Percentiles rank a stretch among this genome's conserved stretches.
phyloP scores from a whole-genome alignment of 2,329 filamentous ascomycete genomes.

The Tothia fuscella region DNA sequence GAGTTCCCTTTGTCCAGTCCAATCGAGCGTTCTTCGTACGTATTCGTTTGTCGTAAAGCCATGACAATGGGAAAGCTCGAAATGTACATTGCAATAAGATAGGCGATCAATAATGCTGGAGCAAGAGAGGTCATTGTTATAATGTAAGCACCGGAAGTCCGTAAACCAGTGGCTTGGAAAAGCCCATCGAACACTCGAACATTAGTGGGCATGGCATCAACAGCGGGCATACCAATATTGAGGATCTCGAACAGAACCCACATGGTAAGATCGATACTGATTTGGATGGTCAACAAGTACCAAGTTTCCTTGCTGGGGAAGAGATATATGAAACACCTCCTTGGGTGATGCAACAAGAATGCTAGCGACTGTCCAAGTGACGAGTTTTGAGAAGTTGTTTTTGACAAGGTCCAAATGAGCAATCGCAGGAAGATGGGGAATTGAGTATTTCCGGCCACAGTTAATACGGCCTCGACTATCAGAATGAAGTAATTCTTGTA shows the following conservation, averaged over 20 bases:
- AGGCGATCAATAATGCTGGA: slow-evolving; percentile 48
- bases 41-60: slow-evolving; percentile 55
- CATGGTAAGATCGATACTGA: slow-evolving; percentile 49
- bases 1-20: slow-evolving; percentile 38
- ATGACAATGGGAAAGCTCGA: slow-evolving; percentile 52
- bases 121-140: slow-evolving; percentile 44
- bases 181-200: slow-evolving; percentile 51
- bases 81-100: slow-evolving; percentile 56
- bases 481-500: slow-evolving; percentile 29
- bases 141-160: slow-evolving; percentile 55
- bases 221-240: slow-evolving; percentile 47
- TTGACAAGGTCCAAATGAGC: slow-evolving; percentile 42
- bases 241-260: slow-evolving; percentile 56
- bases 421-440: slow-evolving; percentile 53
- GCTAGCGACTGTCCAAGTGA: slow-evolving; percentile 23
- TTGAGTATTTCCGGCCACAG: slow-evolving; percentile 54
- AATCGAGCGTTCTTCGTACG: slow-evolving; percentile 58
- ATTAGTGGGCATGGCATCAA: slow-evolving; percentile 40
- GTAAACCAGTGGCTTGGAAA: slow-evolving; percentile 50
- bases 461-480: slow-evolving; percentile 41
- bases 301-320: slow-evolving; percentile 54
- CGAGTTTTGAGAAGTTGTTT: slow-evolving; percentile 11
- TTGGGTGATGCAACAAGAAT: slow-evolving; percentile 25
- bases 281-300: slow-evolving; percentile 51
- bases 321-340: slow-evolving; percentile 50